Evolutionary conservation across 352 stramenopile genomes (phyloP), one percentile per base, ranked within the genome.

Genomic region (Pythium pyrilobum): DNA sequence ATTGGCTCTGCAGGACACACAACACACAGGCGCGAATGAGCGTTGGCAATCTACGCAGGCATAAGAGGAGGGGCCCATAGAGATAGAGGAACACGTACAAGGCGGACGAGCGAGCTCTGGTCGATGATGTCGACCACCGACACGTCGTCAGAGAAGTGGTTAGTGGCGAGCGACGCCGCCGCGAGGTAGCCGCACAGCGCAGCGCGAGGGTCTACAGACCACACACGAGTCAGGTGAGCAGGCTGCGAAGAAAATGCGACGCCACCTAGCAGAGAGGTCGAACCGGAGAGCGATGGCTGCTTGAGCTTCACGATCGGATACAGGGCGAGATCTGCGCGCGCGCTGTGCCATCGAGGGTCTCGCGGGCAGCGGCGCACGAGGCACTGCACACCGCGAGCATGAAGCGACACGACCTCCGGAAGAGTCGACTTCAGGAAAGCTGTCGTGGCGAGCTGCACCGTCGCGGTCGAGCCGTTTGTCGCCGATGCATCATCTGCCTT

Each of bases 291-390:
- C 8, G 80, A 82, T 33, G 74, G 70, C 36, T 85, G 54, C 53
- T 86, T 86, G 52, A 85, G 75, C 27, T 74, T 79, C 37, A 85
- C 72, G 29, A 93, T 67, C 11, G 83, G 83, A 56, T 89, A 85
- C 12, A 93, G 52, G 20, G 72, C 57, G 24, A 93, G 61, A 52
- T 91, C 81, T 24, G 83, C 78, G 28, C 63, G 69, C 0, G 83
- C 80, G 54, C 78, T 89, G 55, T 89, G 78, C 83, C 83, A 93
- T 25, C 81, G 71, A 40, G 80, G 81, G 27, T 93, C 81, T n/a
- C 81, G 78, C 20, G 75, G 66, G 49, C 81, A 87, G 48, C 83
- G 70, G 40, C 59, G 54, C 18, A 83, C 51, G 25, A 93, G 66
- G 24, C 57, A 75, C 24, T 72, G 62, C 4, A 93, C 72, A 27